These are phyloP conservation scores for Saccharomyces kudriavzevii DNA, from an alignment of 805 yeast genomes.

Conservation along the genomic window DNA sequence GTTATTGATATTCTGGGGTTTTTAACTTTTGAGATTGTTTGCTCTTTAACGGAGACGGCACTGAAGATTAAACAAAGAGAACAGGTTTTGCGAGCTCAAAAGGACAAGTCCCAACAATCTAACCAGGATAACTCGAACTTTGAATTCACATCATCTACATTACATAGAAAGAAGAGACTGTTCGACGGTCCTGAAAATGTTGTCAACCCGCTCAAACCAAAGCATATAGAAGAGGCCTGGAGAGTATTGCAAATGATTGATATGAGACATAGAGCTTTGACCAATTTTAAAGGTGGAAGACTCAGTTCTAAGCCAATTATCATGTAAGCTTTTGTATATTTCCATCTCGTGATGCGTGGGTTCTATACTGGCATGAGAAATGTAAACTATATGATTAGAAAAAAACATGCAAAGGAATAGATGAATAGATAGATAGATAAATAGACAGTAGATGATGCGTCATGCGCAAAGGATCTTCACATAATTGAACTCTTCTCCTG, in stretches of 20 bases:
- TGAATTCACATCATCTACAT: conserved; percentile 31
- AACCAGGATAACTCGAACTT: conserved; percentile 28
- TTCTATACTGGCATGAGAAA: neutral
- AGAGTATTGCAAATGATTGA: conserved; percentile 57
- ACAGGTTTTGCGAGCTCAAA: conserved; percentile 38
- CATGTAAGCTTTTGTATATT: neutral
- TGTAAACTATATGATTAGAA: neutral
- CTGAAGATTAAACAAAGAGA: conserved; percentile 67
- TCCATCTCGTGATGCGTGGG: neutral
- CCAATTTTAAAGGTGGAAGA: conserved; percentile 56
- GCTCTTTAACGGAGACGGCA: conserved; percentile 88
- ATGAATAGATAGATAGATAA: neutral
- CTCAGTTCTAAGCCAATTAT: conserved; percentile 23
- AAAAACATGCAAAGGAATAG: neutral
- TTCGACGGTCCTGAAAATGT: conserved; percentile 87
- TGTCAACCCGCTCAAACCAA: conserved; percentile 66
- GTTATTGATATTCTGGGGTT: conserved; percentile 93
- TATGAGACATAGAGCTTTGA: conserved; percentile 52
- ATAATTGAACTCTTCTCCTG: neutral
- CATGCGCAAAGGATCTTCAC: too few relatives aligned
- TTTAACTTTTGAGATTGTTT: conserved; percentile 91
- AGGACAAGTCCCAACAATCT: conserved; percentile 31
- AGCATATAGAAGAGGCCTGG: conserved; percentile 87
- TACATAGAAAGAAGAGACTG: conserved; percentile 46
- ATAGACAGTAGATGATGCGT: neutral